Conservation (phyloP, 495 filamentous ascomycete species). For the Tetracladium marchalianum region DNA sequence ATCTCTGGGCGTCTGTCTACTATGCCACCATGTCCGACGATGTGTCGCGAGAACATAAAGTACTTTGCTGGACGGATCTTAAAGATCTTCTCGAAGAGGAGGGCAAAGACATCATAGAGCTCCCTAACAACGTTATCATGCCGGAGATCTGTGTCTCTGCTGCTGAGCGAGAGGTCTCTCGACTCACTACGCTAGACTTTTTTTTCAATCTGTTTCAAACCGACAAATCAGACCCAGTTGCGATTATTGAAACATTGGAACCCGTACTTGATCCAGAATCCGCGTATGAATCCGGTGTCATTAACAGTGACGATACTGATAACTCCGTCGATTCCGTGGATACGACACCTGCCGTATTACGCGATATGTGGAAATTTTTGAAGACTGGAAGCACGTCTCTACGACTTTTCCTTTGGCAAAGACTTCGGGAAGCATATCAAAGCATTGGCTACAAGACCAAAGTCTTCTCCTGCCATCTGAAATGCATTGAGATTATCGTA, state of each 20-base stretch:
- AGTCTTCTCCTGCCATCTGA: slow-evolving; percentile 74
- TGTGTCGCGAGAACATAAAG: slow-evolving; percentile 61
- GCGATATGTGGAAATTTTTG: slow-evolving; percentile 77
- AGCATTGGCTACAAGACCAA: slow-evolving; percentile 75
- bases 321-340: slow-evolving; percentile 16
- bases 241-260: slow-evolving; percentile 84
- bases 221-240: slow-evolving; percentile 57
- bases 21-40: slow-evolving; percentile 60
- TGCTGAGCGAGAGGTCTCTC: slow-evolving; percentile 80
- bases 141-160: slow-evolving; percentile 73
- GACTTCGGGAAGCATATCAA: slow-evolving; percentile 77
- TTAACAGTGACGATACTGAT: slow-evolving; percentile 7
- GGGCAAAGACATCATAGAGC: slow-evolving; percentile 38
- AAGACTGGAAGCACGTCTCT: slow-evolving; percentile 69
- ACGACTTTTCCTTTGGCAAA: slow-evolving; percentile 76
- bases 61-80: slow-evolving; percentile 69
- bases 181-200: slow-evolving; percentile 91
- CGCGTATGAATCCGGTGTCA: slow-evolving; percentile 25
- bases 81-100: slow-evolving; percentile 31
- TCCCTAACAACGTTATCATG: slow-evolving; percentile 84
- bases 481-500: slow-evolving; percentile 73
- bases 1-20: slow-evolving; percentile 79
- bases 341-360: slow-evolving; percentile 38
- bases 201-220: slow-evolving; percentile 75
- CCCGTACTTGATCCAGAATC: slow-evolving; percentile 74